phyloP scores from a whole-genome alignment of 345 rosid species.

The Citrus australasica region DNA sequence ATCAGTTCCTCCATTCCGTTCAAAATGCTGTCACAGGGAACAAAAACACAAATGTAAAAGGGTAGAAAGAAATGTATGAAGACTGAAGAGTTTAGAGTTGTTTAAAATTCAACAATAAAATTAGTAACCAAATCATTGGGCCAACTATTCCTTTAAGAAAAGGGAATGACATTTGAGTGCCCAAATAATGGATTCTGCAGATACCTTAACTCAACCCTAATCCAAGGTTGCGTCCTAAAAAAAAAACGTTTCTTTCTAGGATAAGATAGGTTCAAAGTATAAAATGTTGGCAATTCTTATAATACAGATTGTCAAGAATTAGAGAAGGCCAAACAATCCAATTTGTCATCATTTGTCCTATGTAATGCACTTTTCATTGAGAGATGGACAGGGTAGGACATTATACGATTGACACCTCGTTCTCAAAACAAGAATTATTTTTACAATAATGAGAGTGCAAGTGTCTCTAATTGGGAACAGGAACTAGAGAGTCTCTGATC shows the following conservation, averaged over 20 bases:
- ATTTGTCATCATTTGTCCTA: not conserved
- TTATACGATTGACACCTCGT: not conserved
- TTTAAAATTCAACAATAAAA: not conserved
- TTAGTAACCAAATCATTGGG: not conserved
- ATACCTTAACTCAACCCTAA: too few relatives aligned
- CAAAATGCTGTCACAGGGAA: not conserved
- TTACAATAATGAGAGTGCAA: not conserved
- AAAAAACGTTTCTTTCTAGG: not conserved
- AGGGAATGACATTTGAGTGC: not conserved
- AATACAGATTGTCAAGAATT: not conserved
- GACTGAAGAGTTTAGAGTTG: not conserved
- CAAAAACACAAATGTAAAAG: not conserved
- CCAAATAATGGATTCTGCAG: not conserved
- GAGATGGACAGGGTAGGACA: not conserved
- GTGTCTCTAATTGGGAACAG: not conserved
- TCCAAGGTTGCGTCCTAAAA: too few relatives aligned
- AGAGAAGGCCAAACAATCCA: not conserved
- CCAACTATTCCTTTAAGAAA: not conserved
- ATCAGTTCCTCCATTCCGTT: constrained; percentile 15
- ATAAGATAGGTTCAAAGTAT: not conserved
- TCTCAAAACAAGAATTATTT: not conserved
- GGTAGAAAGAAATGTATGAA: not conserved
- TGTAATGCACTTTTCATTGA: not conserved
- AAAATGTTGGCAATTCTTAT: not conserved
- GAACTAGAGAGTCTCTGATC: not conserved